Percentiles rank a stretch among this genome's conserved stretches.
Conservation (phyloP, 2,329 filamentous ascomycete species). For the Pseudogymnoascus sp. region DNA sequence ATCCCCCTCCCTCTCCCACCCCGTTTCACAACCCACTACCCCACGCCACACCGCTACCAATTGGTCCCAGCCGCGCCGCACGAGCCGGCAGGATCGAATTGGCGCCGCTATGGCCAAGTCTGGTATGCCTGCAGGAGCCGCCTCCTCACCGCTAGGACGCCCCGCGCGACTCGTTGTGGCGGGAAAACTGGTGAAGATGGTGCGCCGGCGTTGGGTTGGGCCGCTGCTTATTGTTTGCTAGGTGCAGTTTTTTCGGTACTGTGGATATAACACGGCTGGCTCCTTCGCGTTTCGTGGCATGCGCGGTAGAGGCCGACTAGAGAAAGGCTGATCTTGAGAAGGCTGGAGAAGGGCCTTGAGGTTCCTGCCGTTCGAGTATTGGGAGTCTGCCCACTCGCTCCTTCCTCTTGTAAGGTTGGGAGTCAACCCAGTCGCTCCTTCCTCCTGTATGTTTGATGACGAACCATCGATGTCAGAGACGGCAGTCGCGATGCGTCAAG, state of each 20-base stretch:
- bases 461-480: background rate
- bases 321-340: background rate
- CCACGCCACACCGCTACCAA: background rate
- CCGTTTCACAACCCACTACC: background rate
- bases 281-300: background rate
- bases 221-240: background rate
- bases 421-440: too few relatives aligned
- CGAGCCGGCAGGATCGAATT: background rate
- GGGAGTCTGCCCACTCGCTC: background rate
- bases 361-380: background rate
- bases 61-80: background rate
- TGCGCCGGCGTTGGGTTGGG: background rate
- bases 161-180: background rate
- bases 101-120: background rate
- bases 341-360: background rate
- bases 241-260: background rate
- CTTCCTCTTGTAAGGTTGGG: background rate
- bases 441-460: background rate
- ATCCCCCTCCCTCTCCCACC: background rate
- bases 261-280: background rate
- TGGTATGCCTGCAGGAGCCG: background rate
- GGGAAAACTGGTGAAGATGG: background rate
- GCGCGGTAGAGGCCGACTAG: background rate
- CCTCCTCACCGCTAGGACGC: background rate
- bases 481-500: background rate